phyloP scores from a whole-genome alignment of 371 early-diverging fungal species.

The Mucor racemosus region DNA sequence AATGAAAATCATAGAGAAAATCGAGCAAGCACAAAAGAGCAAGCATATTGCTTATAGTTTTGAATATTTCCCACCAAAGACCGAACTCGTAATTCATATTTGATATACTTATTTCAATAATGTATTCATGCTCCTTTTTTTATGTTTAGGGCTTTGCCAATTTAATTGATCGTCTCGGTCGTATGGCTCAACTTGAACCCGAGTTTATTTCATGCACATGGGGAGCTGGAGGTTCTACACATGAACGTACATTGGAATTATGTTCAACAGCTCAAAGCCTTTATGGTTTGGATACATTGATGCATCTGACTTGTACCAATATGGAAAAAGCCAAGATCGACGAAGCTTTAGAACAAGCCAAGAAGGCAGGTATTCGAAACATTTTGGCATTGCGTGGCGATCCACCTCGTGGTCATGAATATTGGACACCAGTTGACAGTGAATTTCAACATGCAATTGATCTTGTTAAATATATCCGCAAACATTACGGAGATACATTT shows the following conservation, averaged over 20 bases:
- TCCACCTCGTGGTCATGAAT: constrained; percentile 80
- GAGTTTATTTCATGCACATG: constrained; percentile 94
- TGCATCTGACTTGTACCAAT: constrained; percentile 98
- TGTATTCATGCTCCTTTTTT: neutral
- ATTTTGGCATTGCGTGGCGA: constrained; percentile 95
- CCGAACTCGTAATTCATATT: constrained; percentile 69
- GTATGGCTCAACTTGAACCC: constrained; percentile 87
- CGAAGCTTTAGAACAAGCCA: constrained; percentile 81
- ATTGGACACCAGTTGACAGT: constrained; percentile 80
- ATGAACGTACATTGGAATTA: constrained; percentile 82
- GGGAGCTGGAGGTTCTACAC: constrained; percentile 95
- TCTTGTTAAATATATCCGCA: constrained; percentile 89
- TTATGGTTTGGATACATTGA: constrained; percentile 87
- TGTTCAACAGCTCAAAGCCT: constrained; percentile 85
- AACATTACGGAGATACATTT: constrained; percentile 89
- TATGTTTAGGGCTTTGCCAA: constrained; percentile 78
- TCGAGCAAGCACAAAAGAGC: constrained; percentile 40
- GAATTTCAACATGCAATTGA: constrained; percentile 88
- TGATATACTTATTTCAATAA: too few species aligned
- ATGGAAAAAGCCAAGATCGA: constrained; percentile 90
- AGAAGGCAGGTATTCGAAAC: constrained; percentile 87
- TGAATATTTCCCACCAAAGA: constrained; percentile 98
- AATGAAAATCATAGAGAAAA: constrained; percentile 72
- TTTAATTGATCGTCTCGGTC: constrained; percentile 88
- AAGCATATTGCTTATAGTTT: constrained; percentile 75